Evolutionary conservation across 371 early-diverging fungal genomes (phyloP), one percentile per base, ranked within the genome.

Genomic region (Apophysomyces sp.): DNA sequence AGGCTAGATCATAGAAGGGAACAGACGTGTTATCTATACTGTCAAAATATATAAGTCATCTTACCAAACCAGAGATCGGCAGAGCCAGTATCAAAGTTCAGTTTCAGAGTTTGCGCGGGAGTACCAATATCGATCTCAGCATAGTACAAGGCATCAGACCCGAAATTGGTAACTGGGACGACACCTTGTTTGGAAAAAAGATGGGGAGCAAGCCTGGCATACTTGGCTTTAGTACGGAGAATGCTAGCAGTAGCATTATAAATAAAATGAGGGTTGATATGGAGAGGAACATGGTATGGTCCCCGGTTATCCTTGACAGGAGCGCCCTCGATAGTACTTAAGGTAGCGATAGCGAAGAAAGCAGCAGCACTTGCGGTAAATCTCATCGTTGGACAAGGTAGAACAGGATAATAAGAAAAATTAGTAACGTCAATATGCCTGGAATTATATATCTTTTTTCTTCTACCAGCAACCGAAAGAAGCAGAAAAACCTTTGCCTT

Each of bases 21-120:
- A n/a, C n/a, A n/a, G n/a, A n/a, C n/a, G n/a, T n/a, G n/a, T n/a
- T n/a, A n/a, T n/a, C n/a, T n/a, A n/a, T n/a, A n/a, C n/a, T n/a
- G n/a, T n/a, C n/a, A n/a, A n/a, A n/a, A n/a, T n/a, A n/a, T n/a
- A n/a, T n/a, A n/a, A n/a, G n/a, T n/a, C n/a, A n/a, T 36, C 52
- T 66, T 69, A 63, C 70, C 66, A 58, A 88, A 60, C 90, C 90
- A 90, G 54, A 88, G 66, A 55, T 89, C 81, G 49, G 85, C 74
- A 3, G 91, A 90, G 0, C 90, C 89, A 6, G 91, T 91, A 63
- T 91, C 92, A 60, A 92, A 86, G 32, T 89, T 74, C 12, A 92
- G 78, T 61, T 81, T 76, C 69, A 91, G 73, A 15, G 31, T 62
- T 63, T 89, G 84, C 2, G 80, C 71, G 11, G 92, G 91, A n/a